A percentile compares a stretch with the other conserved stretches of the same genome.
Conservation (phyloP, 768 basidiomycete species). For the Suillus hirtellus region DNA sequence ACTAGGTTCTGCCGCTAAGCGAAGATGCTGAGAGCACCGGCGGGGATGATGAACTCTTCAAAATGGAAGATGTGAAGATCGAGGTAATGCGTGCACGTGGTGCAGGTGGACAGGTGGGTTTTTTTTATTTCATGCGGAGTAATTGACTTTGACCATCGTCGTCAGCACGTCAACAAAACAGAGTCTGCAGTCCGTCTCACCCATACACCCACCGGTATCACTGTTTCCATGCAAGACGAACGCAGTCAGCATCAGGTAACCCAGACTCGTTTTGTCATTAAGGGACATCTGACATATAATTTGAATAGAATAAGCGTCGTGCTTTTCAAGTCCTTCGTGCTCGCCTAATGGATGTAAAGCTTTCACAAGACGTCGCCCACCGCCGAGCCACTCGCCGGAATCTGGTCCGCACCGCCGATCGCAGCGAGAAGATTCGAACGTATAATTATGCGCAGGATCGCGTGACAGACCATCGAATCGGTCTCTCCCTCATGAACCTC, state of each 20-base stretch:
- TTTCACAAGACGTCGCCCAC: constrained; percentile 67
- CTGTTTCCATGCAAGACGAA: constrained; percentile 98
- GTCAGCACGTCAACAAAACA: constrained; percentile 95
- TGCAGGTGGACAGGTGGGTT: constrained; percentile 87
- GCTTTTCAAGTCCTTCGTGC: constrained; percentile 90
- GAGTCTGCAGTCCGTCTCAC: constrained; percentile 96
- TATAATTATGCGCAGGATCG: constrained; percentile 95
- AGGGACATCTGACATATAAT: not conserved
- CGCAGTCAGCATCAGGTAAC: constrained; percentile 89
- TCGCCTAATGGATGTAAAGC: constrained; percentile 79
- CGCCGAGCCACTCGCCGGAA: constrained; percentile 67
- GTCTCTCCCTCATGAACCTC: constrained; percentile 70
- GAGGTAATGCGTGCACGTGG: constrained; percentile 98
- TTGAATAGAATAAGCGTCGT: constrained; percentile 77
- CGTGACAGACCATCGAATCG: constrained; percentile 90
- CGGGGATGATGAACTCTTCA: constrained; percentile 64
- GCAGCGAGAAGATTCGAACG: constrained; percentile 94
- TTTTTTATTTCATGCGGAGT: not conserved
- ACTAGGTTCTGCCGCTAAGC: constrained; percentile 79
- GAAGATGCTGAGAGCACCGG: constrained; percentile 59
- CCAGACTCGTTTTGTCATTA: not conserved
- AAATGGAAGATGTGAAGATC: constrained; percentile 82
- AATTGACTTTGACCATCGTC: constrained; percentile 3
- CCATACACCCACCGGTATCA: constrained; percentile 89
- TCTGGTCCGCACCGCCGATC: constrained; percentile 79